These are phyloP conservation scores for Vaccinium corymbosum DNA, from an alignment of 148 eudicot species.

Conservation along the genomic window DNA sequence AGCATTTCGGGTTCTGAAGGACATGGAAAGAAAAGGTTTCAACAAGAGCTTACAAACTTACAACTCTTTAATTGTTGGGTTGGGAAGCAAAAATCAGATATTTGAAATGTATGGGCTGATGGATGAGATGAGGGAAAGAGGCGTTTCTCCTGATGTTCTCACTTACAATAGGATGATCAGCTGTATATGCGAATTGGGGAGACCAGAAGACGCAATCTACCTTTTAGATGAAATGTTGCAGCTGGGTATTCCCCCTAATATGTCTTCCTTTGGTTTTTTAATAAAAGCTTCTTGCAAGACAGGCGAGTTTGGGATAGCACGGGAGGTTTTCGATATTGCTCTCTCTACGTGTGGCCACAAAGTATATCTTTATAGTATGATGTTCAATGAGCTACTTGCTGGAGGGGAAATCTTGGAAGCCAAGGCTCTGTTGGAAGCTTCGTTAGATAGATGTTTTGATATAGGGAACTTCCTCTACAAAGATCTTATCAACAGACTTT, in stretches of 20 bases:
- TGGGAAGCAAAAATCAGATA: slow-evolving; percentile 63
- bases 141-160: slow-evolving; percentile 59
- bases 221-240: slow-evolving; percentile 78
- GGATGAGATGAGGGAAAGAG: slow-evolving; percentile 86
- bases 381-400: slow-evolving; percentile 77
- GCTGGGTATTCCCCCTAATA: slow-evolving; percentile 61
- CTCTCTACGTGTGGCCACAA: slow-evolving; percentile 60
- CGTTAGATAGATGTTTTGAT: slow-evolving; percentile 55
- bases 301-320: slow-evolving; percentile 87
- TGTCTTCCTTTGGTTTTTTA: slow-evolving; percentile 55
- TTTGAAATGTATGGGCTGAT: slow-evolving; percentile 92
- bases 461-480: slow-evolving; percentile 67
- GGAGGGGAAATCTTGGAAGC: slow-evolving; percentile 79
- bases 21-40: slow-evolving; percentile 89
- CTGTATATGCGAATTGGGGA: slow-evolving; percentile 63
- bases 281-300: slow-evolving; percentile 71
- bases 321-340: slow-evolving; percentile 76
- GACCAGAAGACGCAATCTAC: slow-evolving; percentile 68
- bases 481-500: slow-evolving; percentile 59
- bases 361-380: slow-evolving; percentile 58
- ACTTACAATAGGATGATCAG: slow-evolving; percentile 67
- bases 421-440: slow-evolving; percentile 54
- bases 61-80: slow-evolving; percentile 71
- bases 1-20: slow-evolving; percentile 91
- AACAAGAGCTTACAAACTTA: slow-evolving; percentile 74